phyloP scores from a whole-genome alignment of 75 land plant species.

The Pinus albicaulis region DNA sequence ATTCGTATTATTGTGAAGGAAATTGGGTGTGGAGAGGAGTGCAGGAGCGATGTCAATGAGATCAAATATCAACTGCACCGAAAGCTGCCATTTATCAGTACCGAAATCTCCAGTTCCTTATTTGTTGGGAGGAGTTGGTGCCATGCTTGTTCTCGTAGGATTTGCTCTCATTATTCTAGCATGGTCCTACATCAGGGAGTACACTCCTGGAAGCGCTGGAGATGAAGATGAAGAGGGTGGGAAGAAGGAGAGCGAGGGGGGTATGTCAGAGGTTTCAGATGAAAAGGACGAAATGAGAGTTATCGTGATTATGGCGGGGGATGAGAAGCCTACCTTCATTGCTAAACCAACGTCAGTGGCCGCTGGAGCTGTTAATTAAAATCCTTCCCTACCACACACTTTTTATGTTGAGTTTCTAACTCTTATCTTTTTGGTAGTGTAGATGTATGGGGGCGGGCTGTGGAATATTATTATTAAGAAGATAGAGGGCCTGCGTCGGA shows the following conservation, averaged over 20 bases:
- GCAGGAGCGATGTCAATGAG: no score
- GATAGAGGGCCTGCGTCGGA: no score
- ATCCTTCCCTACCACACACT: no score
- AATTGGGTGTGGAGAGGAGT: no score
- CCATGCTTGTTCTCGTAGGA: conserved; percentile 15
- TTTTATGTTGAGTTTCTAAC: no score
- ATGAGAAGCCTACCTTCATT: conserved; percentile 16
- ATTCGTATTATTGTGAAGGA: no score
- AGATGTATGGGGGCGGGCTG: no score
- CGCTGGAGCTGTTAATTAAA: no score
- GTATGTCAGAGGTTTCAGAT: neutral
- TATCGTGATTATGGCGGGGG: conserved; percentile 18
- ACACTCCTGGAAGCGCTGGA: no score
- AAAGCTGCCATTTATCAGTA: neutral
- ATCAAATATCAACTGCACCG: no score
- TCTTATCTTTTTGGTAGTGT: no score
- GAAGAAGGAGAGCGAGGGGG: neutral
- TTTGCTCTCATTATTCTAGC: conserved; percentile 11
- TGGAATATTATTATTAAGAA: no score
- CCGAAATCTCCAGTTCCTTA: conserved; percentile 11
- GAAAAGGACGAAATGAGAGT: neutral
- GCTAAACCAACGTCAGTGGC: neutral
- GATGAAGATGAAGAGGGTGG: neutral
- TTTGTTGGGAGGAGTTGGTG: conserved; percentile 14
- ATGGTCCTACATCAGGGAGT: conserved; percentile 8